A percentile compares a stretch with the other conserved stretches of the same genome.
phyloP scores from a whole-genome alignment of 805 yeast species.

The Kodamaea kaohsiungensis region DNA sequence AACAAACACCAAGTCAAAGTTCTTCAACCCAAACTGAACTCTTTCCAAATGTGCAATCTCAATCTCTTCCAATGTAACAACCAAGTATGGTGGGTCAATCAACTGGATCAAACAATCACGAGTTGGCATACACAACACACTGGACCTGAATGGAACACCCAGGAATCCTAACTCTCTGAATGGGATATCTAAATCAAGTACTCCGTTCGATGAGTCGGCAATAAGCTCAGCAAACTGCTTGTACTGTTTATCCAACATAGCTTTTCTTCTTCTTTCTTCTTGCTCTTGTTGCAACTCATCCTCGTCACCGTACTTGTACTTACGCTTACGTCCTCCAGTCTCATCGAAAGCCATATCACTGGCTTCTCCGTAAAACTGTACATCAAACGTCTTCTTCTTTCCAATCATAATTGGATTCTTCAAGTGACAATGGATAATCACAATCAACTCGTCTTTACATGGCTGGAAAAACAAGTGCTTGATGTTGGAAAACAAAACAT shows the following conservation, averaged over 20 bases:
- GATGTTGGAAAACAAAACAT: conserved; percentile 84
- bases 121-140: conserved; percentile 94
- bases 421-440: conserved; percentile 87
- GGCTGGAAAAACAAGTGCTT: conserved; percentile 96
- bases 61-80: conserved; percentile 85
- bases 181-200: conserved; percentile 87
- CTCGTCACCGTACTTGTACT: conserved; percentile 92
- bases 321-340: conserved; percentile 90
- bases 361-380: conserved; percentile 96
- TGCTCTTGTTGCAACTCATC: conserved; percentile 98
- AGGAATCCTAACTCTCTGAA: conserved; percentile 95
- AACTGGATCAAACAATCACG: conserved; percentile 94
- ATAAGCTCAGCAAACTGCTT: conserved; percentile 85
- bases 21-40: conserved; percentile 94
- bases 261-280: conserved; percentile 93
- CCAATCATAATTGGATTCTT: conserved; percentile 94
- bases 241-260: conserved; percentile 88
- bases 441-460: conserved; percentile 90
- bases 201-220: conserved; percentile 82
- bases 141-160: conserved; percentile 95
- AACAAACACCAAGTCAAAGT: conserved; percentile 95
- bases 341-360: conserved; percentile 95
- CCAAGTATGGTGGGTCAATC: conserved; percentile 92
- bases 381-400: conserved; percentile 90
- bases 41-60: conserved; percentile 96